Evolutionary conservation across 352 stramenopile species (phyloP), one percentile per base, ranked within the genome.

Genomic region (Globisporangium polare): DNA sequence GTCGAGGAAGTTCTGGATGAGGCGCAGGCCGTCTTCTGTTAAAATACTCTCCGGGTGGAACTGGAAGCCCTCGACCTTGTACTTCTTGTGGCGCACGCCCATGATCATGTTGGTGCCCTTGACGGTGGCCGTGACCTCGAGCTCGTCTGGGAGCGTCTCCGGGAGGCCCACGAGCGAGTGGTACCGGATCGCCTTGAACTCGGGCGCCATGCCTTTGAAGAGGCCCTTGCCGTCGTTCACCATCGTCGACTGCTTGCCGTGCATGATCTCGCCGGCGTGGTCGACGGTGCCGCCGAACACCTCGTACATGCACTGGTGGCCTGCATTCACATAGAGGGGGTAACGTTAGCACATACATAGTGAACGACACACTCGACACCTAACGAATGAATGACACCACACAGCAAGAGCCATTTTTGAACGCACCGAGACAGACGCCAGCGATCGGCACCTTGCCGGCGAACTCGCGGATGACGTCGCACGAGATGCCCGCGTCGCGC

Each of bases 41-140:
- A 93, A 72, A 58, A 96, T 95, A 60, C 84, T 94, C 60, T 96
- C 88, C 0, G 88, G 88, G 72, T 96, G 88, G 69, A 96, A 96
- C 68, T 96, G 88, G 63, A 92, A 89, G 58, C 86, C 88, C 65
- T 96, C 86, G 47, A 96, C 74, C 63, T 91, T 89, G 71, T 80
- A 83, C 76, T 85, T 77, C 62, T 90, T 93, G 80, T 96, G 88
- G 35, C 88, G 81, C 57, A 96, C 83, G 45, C 86, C 88, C 84
- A 95, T 94, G 71, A 96, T 96, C 80, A 96, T 95, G 62, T 88
- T 66, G 35, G 80, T 90, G 49, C 73, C 86, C 66, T 91, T 90
- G 41, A 93, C 73, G 52, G 84, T 92, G 24, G 84, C 80, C 35
- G 86, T 94, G n/a, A 94, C 84, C 46, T 92, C 75, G 33, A 94